Conservation (phyloP, 257 asterid genomes). For the Solanum arcanum region DNA sequence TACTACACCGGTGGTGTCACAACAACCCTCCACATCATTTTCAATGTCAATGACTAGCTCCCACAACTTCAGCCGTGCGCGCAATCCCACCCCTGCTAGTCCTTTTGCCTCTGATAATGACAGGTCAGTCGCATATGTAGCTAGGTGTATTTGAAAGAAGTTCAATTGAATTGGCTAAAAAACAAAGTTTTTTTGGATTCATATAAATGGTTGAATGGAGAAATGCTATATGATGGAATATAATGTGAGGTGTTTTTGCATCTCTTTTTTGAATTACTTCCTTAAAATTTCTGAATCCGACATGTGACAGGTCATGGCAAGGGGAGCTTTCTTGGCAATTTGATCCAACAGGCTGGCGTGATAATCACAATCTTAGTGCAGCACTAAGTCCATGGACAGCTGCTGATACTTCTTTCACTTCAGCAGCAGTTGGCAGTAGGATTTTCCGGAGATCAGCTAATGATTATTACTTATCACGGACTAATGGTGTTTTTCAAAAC, state of each 20-base stretch:
- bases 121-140: constrained; percentile 11
- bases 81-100: constrained; percentile 34
- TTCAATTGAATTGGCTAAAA: background rate
- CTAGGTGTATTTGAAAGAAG: background rate
- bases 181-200: background rate
- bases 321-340: constrained; percentile 69
- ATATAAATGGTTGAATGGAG: background rate
- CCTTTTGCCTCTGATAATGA: constrained; percentile 59
- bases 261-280: background rate
- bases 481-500: constrained; percentile 18
- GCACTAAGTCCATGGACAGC: constrained; percentile 55
- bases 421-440: constrained; percentile 14
- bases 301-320: constrained; percentile 49
- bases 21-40: constrained; percentile 24
- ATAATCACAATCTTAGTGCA: constrained; percentile 40
- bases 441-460: constrained; percentile 51
- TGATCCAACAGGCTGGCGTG: constrained; percentile 49
- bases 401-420: constrained; percentile 16
- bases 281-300: background rate
- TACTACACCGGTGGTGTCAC: constrained; percentile 33
- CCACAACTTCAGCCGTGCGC: constrained; percentile 11
- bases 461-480: constrained; percentile 42
- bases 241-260: background rate
- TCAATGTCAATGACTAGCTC: constrained; percentile 39
- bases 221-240: background rate